Percentiles rank a stretch among this genome's conserved stretches.
These are phyloP conservation scores for Brettanomyces bruxellensis DNA, from an alignment of 805 yeast genomes.

Conservation along the genomic window DNA sequence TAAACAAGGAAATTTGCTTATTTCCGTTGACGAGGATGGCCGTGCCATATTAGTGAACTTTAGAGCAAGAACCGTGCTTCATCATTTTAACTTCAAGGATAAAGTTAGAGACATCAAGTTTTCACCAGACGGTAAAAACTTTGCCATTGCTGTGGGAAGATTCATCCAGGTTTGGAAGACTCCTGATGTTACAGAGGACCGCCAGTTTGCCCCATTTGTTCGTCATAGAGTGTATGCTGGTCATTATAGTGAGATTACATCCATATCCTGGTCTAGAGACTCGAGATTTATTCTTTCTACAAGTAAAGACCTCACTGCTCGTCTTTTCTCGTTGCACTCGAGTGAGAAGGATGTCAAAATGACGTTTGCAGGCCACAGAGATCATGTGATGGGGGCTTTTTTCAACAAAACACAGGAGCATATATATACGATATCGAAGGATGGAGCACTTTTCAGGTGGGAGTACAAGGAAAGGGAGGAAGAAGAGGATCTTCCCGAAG, in stretches of 20 bases:
- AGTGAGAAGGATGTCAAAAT: slow-evolving; percentile 71
- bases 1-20: slow-evolving; percentile 66
- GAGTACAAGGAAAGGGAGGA: slow-evolving; percentile 59
- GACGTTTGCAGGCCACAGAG: slow-evolving; percentile 88
- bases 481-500: slow-evolving; percentile 37
- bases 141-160: slow-evolving; percentile 79
- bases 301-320: slow-evolving; percentile 83
- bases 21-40: slow-evolving; percentile 86
- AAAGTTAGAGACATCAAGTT: slow-evolving; percentile 66
- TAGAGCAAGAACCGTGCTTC: slow-evolving; percentile 72
- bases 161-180: slow-evolving; percentile 91
- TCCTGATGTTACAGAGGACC: slow-evolving; percentile 68
- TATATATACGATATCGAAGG: slow-evolving; percentile 86
- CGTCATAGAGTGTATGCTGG: slow-evolving; percentile 88
- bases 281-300: slow-evolving; percentile 81
- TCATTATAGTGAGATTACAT: slow-evolving; percentile 73
- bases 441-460: slow-evolving; percentile 93
- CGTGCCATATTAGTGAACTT: slow-evolving; percentile 88
- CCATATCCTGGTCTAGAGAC: slow-evolving; percentile 84
- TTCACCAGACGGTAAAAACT: slow-evolving; percentile 79
- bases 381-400: slow-evolving; percentile 78
- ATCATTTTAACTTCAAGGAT: slow-evolving; percentile 89
- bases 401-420: slow-evolving; percentile 83
- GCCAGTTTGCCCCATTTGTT: slow-evolving; percentile 94
- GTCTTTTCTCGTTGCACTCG: slow-evolving; percentile 67